phyloP scores from a whole-genome alignment of 345 rosid genomes.

The Schrenkiella parvula region DNA sequence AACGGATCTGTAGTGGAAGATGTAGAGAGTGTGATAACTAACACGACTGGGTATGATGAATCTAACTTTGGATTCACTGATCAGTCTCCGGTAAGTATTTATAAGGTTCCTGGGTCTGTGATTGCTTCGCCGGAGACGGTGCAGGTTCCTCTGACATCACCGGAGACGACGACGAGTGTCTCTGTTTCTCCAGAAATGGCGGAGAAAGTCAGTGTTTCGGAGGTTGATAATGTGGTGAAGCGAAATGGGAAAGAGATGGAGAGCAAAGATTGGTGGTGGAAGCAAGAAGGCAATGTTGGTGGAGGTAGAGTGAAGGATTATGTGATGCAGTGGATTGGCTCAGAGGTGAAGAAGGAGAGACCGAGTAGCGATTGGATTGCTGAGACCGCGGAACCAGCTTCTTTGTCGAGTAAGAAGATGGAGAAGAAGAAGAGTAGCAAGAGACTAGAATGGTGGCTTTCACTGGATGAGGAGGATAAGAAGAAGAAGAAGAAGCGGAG shows the following conservation, averaged over 20 bases:
- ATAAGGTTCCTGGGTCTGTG: constrained; percentile 20
- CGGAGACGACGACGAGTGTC: constrained; percentile 16
- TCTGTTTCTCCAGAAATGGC: constrained; percentile 33
- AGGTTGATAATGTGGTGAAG: constrained; percentile 38
- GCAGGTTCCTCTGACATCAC: constrained; percentile 31
- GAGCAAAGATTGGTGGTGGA: constrained; percentile 67
- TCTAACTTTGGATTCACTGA: constrained; percentile 46
- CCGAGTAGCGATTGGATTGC: constrained; percentile 68
- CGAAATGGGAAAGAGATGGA: constrained; percentile 30
- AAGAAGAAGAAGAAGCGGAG: constrained; percentile 57
- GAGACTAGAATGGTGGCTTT: constrained; percentile 86
- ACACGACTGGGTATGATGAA: constrained; percentile 63
- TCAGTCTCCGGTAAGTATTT: constrained; percentile 56
- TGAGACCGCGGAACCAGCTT: constrained; percentile 35
- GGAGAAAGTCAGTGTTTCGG: constrained; percentile 33
- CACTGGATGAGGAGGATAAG: constrained; percentile 68
- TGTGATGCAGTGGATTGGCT: constrained; percentile 93
- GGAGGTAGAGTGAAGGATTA: constrained; percentile 65
- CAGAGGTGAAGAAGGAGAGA: constrained; percentile 71
- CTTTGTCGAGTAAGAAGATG: constrained; percentile 15
- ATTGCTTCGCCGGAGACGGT: constrained; percentile 43
- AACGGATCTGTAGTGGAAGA: constrained; percentile 54
- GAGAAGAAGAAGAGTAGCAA: constrained; percentile 48
- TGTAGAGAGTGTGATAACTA: constrained; percentile 65
- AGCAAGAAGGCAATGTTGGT: constrained; percentile 46